Evolutionary conservation across 371 early-diverging fungal species (phyloP), one percentile per base, ranked within the genome.

Genomic region (Fennellomyces sp.): DNA sequence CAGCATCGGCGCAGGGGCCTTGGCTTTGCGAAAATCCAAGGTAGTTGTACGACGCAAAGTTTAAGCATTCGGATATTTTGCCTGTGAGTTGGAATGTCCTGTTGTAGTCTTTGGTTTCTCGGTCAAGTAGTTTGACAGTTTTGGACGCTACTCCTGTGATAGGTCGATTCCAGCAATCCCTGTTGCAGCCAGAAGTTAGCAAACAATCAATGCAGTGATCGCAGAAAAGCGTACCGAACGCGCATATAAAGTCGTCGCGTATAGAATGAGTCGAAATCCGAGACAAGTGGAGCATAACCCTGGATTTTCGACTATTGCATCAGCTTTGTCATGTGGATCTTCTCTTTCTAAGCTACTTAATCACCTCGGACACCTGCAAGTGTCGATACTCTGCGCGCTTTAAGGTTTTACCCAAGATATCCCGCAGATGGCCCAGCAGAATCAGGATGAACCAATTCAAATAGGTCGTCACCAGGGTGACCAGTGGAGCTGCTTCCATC

Each of bases 21-120:
- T 89, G 70, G 62, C 82, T 88, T 70, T 94, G 93, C 25, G 97
- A 95, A 81, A 99, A 99, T 2, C 99, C 99, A 45, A 99, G 88
- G 73, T 99, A 99, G 76, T 99, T 99, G 83, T 99, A 99, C 12
- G 98, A 98, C 12, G 97, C 94, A 66, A 99, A 80, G 73, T 99
- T 99, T 56, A 99, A 84, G n/a, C 88, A 86, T 66, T 91, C 88
- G 47, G 80, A 89, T 45, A 78, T 87, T 23, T 78, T 87, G 41
- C 99, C 99, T 21, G 97, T 97, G 58, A 94, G 72, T 81, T 83
- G 64, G 75, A 96, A 97, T 4, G 95, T 88, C 35, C 82, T 78
- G 78, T 97, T 96, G 61, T 86, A 90, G 72, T 99, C 96, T 27
- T 76, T 66, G 31, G 91, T 88, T 17, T 77, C 77, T 48, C 99